phyloP scores from a whole-genome alignment of 2,329 filamentous ascomycete genomes.

The Lithohypha guttulata region DNA sequence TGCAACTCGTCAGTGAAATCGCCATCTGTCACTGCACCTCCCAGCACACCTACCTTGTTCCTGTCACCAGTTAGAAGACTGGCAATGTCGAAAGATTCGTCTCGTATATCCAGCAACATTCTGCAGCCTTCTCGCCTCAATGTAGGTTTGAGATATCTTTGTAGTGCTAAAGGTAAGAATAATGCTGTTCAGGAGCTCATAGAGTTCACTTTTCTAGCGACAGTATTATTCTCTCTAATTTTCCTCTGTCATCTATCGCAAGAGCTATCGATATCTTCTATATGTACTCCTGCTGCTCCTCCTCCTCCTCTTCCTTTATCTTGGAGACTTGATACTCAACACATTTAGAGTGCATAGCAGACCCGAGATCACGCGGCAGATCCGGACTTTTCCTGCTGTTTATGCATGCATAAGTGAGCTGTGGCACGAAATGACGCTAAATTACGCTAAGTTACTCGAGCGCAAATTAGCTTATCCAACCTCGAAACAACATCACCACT shows the following conservation, averaged over 20 bases:
- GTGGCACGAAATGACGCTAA: background rate
- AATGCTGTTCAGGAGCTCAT: too few relatives aligned
- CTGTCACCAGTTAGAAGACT: background rate
- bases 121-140: background rate
- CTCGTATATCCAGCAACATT: background rate
- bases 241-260: too few relatives aligned
- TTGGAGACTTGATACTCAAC: too few relatives aligned
- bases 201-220: too few relatives aligned
- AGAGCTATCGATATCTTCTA: too few relatives aligned
- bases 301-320: too few relatives aligned
- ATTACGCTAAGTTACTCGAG: background rate
- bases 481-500: background rate
- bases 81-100: background rate
- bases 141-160: background rate
- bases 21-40: too few relatives aligned
- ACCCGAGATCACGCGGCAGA: too few relatives aligned
- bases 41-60: background rate
- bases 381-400: background rate
- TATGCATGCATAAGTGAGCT: background rate
- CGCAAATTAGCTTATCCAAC: background rate
- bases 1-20: background rate
- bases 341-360: too few relatives aligned
- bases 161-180: too few relatives aligned
- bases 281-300: too few relatives aligned
- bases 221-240: too few relatives aligned